Evolutionary conservation across 2,329 filamentous ascomycete species (phyloP), one percentile per base, ranked within the genome.

Genomic region (Fonsecaea monophora): DNA sequence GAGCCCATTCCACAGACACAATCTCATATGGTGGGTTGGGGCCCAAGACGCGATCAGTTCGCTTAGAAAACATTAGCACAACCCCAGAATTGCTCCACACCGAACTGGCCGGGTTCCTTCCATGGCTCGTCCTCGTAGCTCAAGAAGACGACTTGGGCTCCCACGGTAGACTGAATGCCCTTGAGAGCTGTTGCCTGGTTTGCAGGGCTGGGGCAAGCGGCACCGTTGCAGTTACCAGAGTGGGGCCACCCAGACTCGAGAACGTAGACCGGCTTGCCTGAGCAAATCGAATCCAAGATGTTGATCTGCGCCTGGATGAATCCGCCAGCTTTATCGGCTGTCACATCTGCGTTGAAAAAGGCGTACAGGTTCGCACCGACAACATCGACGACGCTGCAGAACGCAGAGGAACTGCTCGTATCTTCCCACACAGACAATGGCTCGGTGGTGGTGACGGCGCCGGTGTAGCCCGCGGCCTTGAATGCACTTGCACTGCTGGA

Each of bases 161-260:
- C 92, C 66, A 87, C 85, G 69, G 81, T 81, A 73, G 86, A 74
- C 71, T 88, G 81, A 77, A 98, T 94, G 65, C 86, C 86, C 71
- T 85, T 77, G 77, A 98, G 88, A 73, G 94, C 94, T 53, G 76
- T 79, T 59, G 81, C 81, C 86, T 98, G 94, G 82, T 94, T 83
- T 1, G 76, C 50, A 4, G 73, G 58, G 73, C 91, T 88, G 64
- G 94, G 88, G 73, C 91, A 82, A 66, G 93, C 93, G 21, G 76
- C 76, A 68, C 92, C 92, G 81, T 95, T 94, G 81, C 86, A 79
- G 35, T 78, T 74, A 77, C 94, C 94, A 7, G 77, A 72, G 62
- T 83, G 88, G 71, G 94, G 94, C 93, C 94, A 98, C 75, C 94
- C 94, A 65, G 90, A 91, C 88, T 98, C 94, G 73, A 96, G 85